Percentiles rank a stretch among this genome's conserved stretches.
These are phyloP conservation scores for Tricholoma sp. DNA, from an alignment of 768 basidiomycete genomes.

Conservation along the genomic window DNA sequence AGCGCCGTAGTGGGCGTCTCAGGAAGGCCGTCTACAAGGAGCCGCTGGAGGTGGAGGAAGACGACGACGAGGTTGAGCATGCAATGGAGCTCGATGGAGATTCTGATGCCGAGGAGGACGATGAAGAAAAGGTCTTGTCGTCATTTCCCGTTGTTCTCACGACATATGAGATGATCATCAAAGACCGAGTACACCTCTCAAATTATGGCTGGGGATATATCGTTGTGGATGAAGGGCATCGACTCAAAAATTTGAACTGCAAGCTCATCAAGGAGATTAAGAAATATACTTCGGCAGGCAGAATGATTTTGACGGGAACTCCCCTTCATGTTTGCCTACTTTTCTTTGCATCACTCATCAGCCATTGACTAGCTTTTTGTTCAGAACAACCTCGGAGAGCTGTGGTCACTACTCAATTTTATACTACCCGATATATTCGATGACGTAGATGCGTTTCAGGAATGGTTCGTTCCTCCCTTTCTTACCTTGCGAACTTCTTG, in stretches of 20 bases:
- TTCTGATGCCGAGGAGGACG: constrained; percentile 7
- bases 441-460: constrained; percentile 85
- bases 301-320: constrained; percentile 95
- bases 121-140: constrained; percentile 12
- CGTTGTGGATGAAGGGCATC: constrained; percentile 94
- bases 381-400: constrained; percentile 91
- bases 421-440: constrained; percentile 92
- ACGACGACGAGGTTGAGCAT: constrained; percentile 36
- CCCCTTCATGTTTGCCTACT: constrained; percentile 79
- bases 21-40: constrained; percentile 12
- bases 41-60: constrained; percentile 6
- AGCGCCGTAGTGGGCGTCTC: constrained; percentile 11
- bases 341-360: not conserved
- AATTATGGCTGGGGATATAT: constrained; percentile 85
- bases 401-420: constrained; percentile 95
- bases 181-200: constrained; percentile 57
- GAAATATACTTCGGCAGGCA: constrained; percentile 73
- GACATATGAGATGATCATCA: constrained; percentile 91
- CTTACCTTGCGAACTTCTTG: not conserved
- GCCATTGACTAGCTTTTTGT: not conserved
- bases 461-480: constrained; percentile 51
- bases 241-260: constrained; percentile 92
- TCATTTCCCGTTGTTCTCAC: constrained; percentile 81
- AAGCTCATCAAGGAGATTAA: constrained; percentile 89
- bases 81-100: constrained; percentile 54